Base-by-base conservation (phyloP, 257 asterid species). In the Forsythia suspensa region DNA sequence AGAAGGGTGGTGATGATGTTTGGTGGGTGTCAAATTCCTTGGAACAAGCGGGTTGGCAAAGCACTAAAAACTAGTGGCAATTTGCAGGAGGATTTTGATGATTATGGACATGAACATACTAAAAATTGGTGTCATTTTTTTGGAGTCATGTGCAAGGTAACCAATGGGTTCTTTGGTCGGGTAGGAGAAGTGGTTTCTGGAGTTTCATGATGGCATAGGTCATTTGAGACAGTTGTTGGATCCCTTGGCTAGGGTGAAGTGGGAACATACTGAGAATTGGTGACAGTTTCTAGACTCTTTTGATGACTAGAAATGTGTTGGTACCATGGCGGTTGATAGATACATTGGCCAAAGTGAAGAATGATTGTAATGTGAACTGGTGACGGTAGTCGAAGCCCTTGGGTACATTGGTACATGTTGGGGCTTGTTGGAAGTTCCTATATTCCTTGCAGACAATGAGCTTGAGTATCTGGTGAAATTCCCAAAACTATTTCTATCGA, bases 401-500 rank as follows among this genome's bases (percentile, higher is more conserved):
- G 83, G 82, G 73, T 41, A 81, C 48, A 85, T 70, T 36, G 83
- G 74, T 38, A 38, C 76, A 10, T 5, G 80, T 77, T 20, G 72
- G 4, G 70, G 57, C 46, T 67, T n/a, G 46, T 42, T 40, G n/a
- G 80, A 73, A 37, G 71, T 21, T 18, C 73, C 3, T 12, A 79
- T 52, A 39, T 66, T 61, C 52, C 75, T 74, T 63, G 75, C 72
- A 79, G 75, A 80, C 46, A n/a, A n/a, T n/a, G 86, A 71, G 75
- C 42, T 11, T 21, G 71, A 76, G 65, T 70, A 70, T 73, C 66
- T 11, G 75, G 77, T 43, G 73, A 40, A 69, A 73, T 70, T 72
- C 29, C 51, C 71, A 42, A 42, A 51, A 34, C 44, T 71, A 12
- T 39, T 74, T 69, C 59, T 77, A 69, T 70, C 73, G 37, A 63